A percentile compares a stretch with the other conserved stretches of the same genome.
Conservation (phyloP, 495 filamentous ascomycete species). For the Daldinia loculata region DNA sequence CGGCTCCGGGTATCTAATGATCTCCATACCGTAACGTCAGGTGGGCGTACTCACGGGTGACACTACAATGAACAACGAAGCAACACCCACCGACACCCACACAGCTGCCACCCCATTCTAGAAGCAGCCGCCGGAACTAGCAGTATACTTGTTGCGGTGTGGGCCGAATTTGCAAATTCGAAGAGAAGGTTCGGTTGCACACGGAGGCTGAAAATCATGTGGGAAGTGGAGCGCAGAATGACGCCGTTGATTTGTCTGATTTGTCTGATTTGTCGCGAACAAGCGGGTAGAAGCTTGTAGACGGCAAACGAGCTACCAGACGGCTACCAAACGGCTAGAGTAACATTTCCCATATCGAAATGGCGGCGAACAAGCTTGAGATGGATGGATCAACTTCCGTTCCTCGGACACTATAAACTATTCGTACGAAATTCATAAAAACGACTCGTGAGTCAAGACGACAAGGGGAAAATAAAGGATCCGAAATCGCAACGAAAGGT, state of each 20-base stretch:
- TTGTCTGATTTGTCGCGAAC: conserved; percentile 18
- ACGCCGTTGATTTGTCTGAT: conserved; percentile 19
- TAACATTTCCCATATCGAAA: conserved; percentile 27
- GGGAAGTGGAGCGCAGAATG: conserved; percentile 29
- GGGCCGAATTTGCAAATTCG: conserved; percentile 14
- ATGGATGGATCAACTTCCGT: conserved; percentile 24
- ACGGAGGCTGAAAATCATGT: conserved; percentile 47
- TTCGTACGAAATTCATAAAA: conserved; percentile 2
- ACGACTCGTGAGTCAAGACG: conserved; percentile 9
- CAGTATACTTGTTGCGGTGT: conserved; percentile 6
- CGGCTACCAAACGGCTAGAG: conserved; percentile 6
- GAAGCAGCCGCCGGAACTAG: conserved; percentile 13
- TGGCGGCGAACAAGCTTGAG: conserved; percentile 11
- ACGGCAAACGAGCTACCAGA: neutral
- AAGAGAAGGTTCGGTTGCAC: conserved; percentile 35
- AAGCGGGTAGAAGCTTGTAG: conserved; percentile 16
- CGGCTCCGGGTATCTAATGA: conserved; percentile 14
- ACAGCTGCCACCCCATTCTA: conserved; percentile 10
- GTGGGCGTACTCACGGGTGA: conserved; percentile 24
- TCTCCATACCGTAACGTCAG: conserved; percentile 17
- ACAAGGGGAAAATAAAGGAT: conserved; percentile 10
- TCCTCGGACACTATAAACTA: conserved; percentile 19
- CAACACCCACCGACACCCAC: conserved; percentile 5
- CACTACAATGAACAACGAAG: conserved; percentile 8
- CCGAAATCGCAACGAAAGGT: conserved; percentile 31